These are phyloP conservation scores for Rhododendron vialii DNA, from an alignment of 148 eudicot species.

Conservation along the genomic window DNA sequence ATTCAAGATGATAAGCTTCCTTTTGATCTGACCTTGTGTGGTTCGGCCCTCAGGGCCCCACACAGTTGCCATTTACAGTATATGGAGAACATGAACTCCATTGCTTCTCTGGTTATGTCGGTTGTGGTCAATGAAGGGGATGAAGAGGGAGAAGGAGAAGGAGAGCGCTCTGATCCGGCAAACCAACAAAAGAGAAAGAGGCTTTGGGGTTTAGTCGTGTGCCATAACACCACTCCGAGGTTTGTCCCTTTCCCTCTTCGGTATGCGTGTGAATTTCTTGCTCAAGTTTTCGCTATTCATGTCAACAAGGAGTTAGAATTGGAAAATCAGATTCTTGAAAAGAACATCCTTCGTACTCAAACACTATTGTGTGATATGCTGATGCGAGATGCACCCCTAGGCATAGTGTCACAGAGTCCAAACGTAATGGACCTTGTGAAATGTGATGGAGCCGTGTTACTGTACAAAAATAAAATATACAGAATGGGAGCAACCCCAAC, in stretches of 20 bases:
- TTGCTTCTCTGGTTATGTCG: conserved; percentile 91
- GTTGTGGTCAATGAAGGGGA: conserved; percentile 83
- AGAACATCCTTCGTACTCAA: conserved; percentile 83
- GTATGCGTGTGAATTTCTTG: conserved; percentile 89
- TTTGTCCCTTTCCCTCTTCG: conserved; percentile 93
- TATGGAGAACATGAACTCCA: conserved; percentile 93
- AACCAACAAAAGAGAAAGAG: conserved; percentile 49
- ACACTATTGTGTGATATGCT: conserved; percentile 90
- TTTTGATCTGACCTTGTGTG: conserved; percentile 72
- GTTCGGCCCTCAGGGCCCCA: conserved; percentile 89
- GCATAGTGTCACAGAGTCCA: conserved; percentile 76
- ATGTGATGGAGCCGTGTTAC: conserved; percentile 87
- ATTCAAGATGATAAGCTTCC: conserved; percentile 70
- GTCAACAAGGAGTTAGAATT: conserved; percentile 81
- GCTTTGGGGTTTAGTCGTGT: conserved; percentile 96
- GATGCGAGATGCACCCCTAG: conserved; percentile 82
- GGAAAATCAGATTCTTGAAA: conserved; percentile 73
- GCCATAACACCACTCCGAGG: conserved; percentile 79
- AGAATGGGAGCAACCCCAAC: conserved; percentile 63
- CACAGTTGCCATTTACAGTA: conserved; percentile 86
- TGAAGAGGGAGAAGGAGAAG: conserved; percentile 25
- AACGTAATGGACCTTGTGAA: conserved; percentile 94
- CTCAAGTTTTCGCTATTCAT: conserved; percentile 91
- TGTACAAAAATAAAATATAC: conserved; percentile 55
- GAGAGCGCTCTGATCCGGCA: conserved; percentile 29